Evolutionary conservation across 306 rosid genomes (phyloP).

Genomic region (Cicer pinnatifidum): DNA sequence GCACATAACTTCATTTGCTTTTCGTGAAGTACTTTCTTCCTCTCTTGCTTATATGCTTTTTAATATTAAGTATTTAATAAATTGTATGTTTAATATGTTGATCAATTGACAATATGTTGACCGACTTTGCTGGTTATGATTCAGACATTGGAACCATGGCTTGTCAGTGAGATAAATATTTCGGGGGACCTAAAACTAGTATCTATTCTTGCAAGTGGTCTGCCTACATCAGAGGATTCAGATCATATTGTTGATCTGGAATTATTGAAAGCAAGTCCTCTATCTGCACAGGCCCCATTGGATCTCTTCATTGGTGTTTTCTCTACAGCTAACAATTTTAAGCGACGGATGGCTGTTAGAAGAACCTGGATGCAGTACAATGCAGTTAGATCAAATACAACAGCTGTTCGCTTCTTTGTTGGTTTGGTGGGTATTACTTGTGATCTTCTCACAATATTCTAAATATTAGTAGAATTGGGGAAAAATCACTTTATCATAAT

Average conservation of each 20-base stretch:
- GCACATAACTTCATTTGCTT: slow-evolving; percentile 87
- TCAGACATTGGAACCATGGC: slow-evolving; percentile 99
- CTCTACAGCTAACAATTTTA: slow-evolving; percentile 96
- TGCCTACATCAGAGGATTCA: slow-evolving; percentile 96
- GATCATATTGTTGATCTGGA: slow-evolving; percentile 83
- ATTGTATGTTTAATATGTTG: slow-evolving; percentile 39
- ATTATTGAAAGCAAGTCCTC: slow-evolving; percentile 66
- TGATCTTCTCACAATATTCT: slow-evolving; percentile 25
- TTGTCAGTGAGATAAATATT: slow-evolving; percentile 77
- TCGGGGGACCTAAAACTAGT: slow-evolving; percentile 83
- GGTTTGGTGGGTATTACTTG: slow-evolving; percentile 81
- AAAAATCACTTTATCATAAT: background rate
- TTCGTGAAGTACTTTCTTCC: slow-evolving; percentile 74
- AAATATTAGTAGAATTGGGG: slow-evolving; percentile 23
- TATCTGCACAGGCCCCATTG: slow-evolving; percentile 55
- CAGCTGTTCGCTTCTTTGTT: slow-evolving; percentile 93
- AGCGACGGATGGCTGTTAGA: slow-evolving; percentile 94
- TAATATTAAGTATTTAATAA: slow-evolving; percentile 21
- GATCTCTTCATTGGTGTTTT: slow-evolving; percentile 93
- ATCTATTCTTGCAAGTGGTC: slow-evolving; percentile 89
- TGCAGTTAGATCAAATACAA: slow-evolving; percentile 66
- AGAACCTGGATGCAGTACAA: slow-evolving; percentile 99
- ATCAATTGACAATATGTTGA: slow-evolving; percentile 33
- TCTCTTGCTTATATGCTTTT: slow-evolving; percentile 14
- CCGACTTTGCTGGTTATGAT: slow-evolving; percentile 48